Base-by-base conservation (phyloP, 164 flowering plant species). In the Umbellularia californica region DNA sequence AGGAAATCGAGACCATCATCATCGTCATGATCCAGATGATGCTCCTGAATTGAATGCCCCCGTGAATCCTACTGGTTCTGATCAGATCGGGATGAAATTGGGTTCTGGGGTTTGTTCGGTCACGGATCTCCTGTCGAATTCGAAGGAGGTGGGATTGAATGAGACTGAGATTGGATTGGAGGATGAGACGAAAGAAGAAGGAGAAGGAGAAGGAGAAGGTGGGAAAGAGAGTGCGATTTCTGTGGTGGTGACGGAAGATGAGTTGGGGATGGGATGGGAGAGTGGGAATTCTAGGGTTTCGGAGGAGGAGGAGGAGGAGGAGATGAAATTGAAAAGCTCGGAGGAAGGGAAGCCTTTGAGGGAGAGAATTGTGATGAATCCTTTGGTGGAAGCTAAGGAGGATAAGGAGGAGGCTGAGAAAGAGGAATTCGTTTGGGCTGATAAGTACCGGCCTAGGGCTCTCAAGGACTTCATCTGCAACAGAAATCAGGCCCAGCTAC, bases 381-480 rank as follows among this genome's bases (percentile, higher is more conserved):
- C 70, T 19, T 3, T 20, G 27, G 17, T 2, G 69, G 25, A 13
- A 22, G 11, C 14, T 52, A 4, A 52, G 58, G 19, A 55, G 60
- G 3, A 15, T 2, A n/a, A 13, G 41, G 62, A 58, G 63, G 27
- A 63, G 47, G 33, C 69, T 13, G 60, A 13, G 41, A 68, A 58
- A 73, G 50, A 63, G 47, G 33, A 72, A 67, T 87, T 79, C 65
- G 65, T 68, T 15, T 90, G 89, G 95, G 90, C 91, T 5, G 77
- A 83, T 50, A 86, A 77, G 69, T 86, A 88, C 65, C 72, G 85
- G 62, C 91, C 92, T 0, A 71, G 50, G 52, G 70, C 75, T 52
- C 76, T 90, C 58, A 76, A 80, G 27, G 84, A 90, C 30, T 90
- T 89, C 81, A 81, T 89, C 17, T 90, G 95, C 84, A 87, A 90